These are phyloP conservation scores for Hippophae rhamnoides DNA, from an alignment of 306 rosid species.

Conservation along the genomic window DNA sequence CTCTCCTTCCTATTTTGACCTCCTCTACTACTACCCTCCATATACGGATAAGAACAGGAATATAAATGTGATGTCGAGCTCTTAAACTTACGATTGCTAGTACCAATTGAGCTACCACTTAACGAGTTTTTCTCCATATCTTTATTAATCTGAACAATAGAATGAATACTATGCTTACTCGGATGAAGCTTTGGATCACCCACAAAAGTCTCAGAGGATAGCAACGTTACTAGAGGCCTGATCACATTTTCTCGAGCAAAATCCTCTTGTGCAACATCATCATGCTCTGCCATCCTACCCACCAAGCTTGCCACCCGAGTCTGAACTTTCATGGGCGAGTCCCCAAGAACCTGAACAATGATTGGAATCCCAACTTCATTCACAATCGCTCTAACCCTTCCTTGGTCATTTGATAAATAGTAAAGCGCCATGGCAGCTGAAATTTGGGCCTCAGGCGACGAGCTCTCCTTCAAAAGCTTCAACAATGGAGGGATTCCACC, in stretches of 20 bases:
- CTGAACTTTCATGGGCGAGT: slow-evolving; percentile 56
- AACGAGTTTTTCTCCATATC: slow-evolving; percentile 41
- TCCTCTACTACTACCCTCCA: slow-evolving; percentile 45
- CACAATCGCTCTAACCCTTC: slow-evolving; percentile 40
- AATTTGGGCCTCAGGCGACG: slow-evolving; percentile 43
- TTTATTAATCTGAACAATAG: slow-evolving; percentile 47
- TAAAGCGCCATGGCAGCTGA: slow-evolving; percentile 44
- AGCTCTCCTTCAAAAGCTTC: slow-evolving; percentile 49
- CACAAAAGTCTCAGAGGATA: slow-evolving; percentile 40
- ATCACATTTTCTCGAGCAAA: slow-evolving; percentile 65
- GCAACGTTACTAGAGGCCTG: slow-evolving; percentile 31
- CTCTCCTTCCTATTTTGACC: slow-evolving; percentile 56
- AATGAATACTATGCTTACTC: slow-evolving; percentile 57
- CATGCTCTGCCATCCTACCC: slow-evolving; percentile 60
- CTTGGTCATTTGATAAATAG: slow-evolving; percentile 39
- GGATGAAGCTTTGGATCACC: slow-evolving; percentile 31
- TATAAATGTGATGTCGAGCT: not conserved
- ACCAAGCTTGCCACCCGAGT: slow-evolving; percentile 41
- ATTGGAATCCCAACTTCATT: slow-evolving; percentile 41
- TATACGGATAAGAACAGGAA: slow-evolving; percentile 9
- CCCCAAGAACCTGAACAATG: slow-evolving; percentile 49
- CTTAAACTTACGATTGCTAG: not conserved
- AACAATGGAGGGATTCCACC: slow-evolving; percentile 51
- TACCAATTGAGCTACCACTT: not conserved
- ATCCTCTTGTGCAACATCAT: slow-evolving; percentile 51